Percentiles rank a stretch among this genome's conserved stretches.
Conservation (phyloP, 495 filamentous ascomycete genomes). For the Cercophora samala region DNA sequence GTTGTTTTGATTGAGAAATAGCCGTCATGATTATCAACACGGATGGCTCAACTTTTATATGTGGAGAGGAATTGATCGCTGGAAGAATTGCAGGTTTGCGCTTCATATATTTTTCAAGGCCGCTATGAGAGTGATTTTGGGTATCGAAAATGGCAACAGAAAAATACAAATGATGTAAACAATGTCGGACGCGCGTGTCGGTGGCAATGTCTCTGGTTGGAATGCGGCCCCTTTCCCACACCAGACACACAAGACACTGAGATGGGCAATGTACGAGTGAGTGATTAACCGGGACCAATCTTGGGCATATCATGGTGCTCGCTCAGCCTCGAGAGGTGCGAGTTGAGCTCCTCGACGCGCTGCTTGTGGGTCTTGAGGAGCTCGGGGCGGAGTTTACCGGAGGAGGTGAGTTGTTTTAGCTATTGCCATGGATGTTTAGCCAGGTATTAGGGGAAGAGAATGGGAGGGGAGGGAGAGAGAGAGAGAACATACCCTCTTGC, state of each 20-base stretch:
- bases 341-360: conserved; percentile 92
- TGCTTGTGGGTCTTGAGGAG: conserved; percentile 95
- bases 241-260: no score
- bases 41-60: no score
- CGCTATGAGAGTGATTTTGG: not conserved
- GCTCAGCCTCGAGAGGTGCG: conserved; percentile 83
- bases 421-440: no score
- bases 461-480: not conserved
- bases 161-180: not conserved
- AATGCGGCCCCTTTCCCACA: not conserved
- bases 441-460: not conserved
- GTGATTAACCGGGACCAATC: conserved; percentile 64
- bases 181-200: not conserved
- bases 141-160: not conserved
- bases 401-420: conserved; percentile 62
- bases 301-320: conserved; percentile 98
- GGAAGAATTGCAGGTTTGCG: not conserved
- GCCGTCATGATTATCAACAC: no score
- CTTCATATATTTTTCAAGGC: not conserved
- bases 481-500: conserved; percentile 69
- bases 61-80: no score
- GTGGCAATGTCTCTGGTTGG: not conserved
- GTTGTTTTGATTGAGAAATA: no score
- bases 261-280: not conserved
- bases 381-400: conserved; percentile 51